phyloP scores from a whole-genome alignment of 345 rosid genomes.

The Conringia planisiliqua region DNA sequence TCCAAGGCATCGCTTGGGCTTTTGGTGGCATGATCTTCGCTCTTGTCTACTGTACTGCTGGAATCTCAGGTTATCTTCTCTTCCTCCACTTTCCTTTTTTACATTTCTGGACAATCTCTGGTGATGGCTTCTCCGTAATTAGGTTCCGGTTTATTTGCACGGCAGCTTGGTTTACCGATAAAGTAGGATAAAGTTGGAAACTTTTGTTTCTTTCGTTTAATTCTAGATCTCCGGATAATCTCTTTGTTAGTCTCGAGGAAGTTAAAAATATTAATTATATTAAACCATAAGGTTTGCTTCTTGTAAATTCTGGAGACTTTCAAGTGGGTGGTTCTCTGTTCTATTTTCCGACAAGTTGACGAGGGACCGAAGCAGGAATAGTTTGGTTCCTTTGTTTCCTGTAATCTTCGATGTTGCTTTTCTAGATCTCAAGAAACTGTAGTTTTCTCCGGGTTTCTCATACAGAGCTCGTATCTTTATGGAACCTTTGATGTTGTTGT shows the following conservation, averaged over 20 bases:
- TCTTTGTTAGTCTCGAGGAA: neutral
- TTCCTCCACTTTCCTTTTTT: no score
- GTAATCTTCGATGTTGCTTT: neutral
- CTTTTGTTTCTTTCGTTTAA: neutral
- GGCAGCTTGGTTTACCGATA: neutral
- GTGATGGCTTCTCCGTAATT: neutral
- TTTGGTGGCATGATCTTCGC: slow-evolving; percentile 52
- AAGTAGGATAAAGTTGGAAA: neutral
- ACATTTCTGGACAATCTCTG: neutral
- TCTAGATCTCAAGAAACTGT: neutral
- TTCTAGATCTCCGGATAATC: neutral
- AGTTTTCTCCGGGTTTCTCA: neutral
- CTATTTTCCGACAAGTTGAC: no score
- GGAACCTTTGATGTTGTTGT: no score
- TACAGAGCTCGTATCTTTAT: neutral
- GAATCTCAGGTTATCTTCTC: slow-evolving; percentile 26
- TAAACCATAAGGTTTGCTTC: no score
- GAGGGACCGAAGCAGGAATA: no score
- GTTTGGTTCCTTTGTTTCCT: neutral
- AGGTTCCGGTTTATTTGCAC: no score
- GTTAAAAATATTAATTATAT: no score
- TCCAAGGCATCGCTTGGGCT: slow-evolving; percentile 48
- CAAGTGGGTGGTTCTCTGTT: no score
- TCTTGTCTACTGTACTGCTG: slow-evolving; percentile 47
- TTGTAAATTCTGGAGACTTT: no score